Evolutionary conservation across 73 alveolate genomes (phyloP).

Genomic region (Halteria grandinella): DNA sequence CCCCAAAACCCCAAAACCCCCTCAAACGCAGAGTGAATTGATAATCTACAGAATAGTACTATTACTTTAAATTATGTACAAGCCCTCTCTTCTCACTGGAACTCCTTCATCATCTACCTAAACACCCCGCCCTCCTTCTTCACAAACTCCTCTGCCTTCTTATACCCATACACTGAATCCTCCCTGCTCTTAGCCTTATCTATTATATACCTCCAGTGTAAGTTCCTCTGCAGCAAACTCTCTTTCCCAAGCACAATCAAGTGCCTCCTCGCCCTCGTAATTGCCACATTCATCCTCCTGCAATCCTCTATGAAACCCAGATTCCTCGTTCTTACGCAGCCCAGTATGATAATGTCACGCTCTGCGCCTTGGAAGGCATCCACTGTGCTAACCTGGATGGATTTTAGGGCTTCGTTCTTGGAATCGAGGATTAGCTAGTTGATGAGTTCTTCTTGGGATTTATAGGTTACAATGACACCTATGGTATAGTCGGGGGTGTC

Average conservation of each 20-base stretch:
- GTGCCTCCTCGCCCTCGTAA: constrained; percentile 71
- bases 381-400: constrained; percentile 66
- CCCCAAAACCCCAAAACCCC: no score
- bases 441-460: constrained; percentile 62
- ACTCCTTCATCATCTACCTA: constrained; percentile 45
- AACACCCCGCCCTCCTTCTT: constrained; percentile 43
- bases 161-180: constrained; percentile 50
- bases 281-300: constrained; percentile 69
- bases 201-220: constrained; percentile 62
- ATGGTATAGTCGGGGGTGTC: constrained; percentile 48
- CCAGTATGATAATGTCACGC: constrained; percentile 66
- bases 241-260: constrained; percentile 70
- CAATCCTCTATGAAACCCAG: constrained; percentile 70
- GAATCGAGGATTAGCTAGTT: constrained; percentile 36
- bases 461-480: constrained; percentile 73
- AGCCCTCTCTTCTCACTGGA: constrained; percentile 29
- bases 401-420: constrained; percentile 21
- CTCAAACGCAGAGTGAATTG: no score
- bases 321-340: constrained; percentile 68
- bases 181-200: constrained; percentile 47
- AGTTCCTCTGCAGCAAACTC: constrained; percentile 51
- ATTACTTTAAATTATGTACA: no score
- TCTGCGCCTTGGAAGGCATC: constrained; percentile 81
- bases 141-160: constrained; percentile 31
- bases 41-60: no score